Base-by-base conservation (phyloP, 257 asterid species). In the Scutellaria galericulata region DNA sequence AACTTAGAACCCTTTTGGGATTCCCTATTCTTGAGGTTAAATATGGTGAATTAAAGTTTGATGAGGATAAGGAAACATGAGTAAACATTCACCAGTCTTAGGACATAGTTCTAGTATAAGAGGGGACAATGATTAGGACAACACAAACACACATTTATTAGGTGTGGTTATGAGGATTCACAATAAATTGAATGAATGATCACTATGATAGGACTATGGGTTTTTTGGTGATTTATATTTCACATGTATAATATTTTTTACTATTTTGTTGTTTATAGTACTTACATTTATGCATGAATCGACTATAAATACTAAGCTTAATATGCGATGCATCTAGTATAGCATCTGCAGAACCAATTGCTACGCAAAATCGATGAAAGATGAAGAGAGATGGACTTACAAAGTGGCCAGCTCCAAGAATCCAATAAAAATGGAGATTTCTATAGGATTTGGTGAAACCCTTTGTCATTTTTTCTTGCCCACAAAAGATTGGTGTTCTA, bases 331-430 rank as follows among this genome's bases (percentile, higher is more conserved):
- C 37, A 31, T 31, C 37, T 31, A 3, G 37, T 31, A 3, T 31
- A 31, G 37, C 37, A 31, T 31, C 5, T 31, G 2, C 2, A 31
- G 37, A 31, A 4, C 37, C 5, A 4, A 1, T 31, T 31, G 37
- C 5, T 2, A 31, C 37, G 37, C 2, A 1, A 31, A 31, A 31
- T 31, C 37, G 37, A 31, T 31, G 37, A 31, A 31, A 4, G 37
- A 31, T 31, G 35, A 27, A 31, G 5, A 31, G 37, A 31, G 61
- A 5, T 50, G 11, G 39, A 80, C 98, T 91, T 81, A 91, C 98
- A 79, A 85, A 93, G 79, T 93, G 98, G n/a, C 98, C 98, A 83
- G 98, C 96, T 81, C 88, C 89, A 83, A 93, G 97, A 83, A 93
- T 85, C 97, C 97, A 88, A 66, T 89, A 93, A 78, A 93, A 93